Evolutionary conservation across 2,329 filamentous ascomycete species (phyloP).

Genomic region (Septoria petroselini): DNA sequence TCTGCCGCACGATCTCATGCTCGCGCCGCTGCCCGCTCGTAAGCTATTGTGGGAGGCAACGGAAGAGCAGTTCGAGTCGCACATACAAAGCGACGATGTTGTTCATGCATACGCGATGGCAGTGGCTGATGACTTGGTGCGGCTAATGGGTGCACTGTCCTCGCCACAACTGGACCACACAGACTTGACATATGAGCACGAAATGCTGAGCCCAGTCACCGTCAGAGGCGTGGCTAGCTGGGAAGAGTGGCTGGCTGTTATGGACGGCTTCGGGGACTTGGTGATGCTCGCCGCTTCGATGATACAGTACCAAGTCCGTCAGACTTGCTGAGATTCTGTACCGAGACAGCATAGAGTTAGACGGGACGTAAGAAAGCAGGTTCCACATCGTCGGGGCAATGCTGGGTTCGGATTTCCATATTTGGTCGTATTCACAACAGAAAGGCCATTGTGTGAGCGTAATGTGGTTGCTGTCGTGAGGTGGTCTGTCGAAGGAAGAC

Average conservation of each 20-base stretch:
- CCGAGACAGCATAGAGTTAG: too few species aligned
- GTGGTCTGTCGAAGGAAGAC: too few species aligned
- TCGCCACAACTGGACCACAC: background rate
- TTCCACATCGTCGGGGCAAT: too few species aligned
- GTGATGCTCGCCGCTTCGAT: conserved; percentile 45
- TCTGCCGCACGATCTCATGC: conserved; percentile 37
- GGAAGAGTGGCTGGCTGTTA: conserved; percentile 48
- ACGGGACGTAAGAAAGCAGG: too few species aligned
- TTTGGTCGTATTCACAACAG: too few species aligned
- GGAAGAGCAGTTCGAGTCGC: conserved; percentile 22
- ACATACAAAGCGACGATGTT: background rate
- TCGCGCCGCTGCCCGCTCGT: conserved; percentile 45
- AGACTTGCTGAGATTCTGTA: too few species aligned
- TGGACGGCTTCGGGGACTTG: conserved; percentile 47
- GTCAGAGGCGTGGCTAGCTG: conserved; percentile 33
- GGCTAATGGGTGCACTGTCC: background rate
- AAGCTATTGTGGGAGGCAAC: conserved; percentile 48
- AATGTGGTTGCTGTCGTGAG: too few species aligned
- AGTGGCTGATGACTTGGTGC: conserved; percentile 7
- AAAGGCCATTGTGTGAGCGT: too few species aligned
- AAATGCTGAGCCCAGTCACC: background rate
- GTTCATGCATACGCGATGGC: conserved; percentile 5
- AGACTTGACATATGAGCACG: background rate
- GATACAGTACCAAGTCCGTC: too few species aligned
- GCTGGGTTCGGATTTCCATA: too few species aligned